A percentile compares a stretch with the other conserved stretches of the same genome.
Evolutionary conservation across 305 asterid species (phyloP).

Genomic region (Rubia balearica): DNA sequence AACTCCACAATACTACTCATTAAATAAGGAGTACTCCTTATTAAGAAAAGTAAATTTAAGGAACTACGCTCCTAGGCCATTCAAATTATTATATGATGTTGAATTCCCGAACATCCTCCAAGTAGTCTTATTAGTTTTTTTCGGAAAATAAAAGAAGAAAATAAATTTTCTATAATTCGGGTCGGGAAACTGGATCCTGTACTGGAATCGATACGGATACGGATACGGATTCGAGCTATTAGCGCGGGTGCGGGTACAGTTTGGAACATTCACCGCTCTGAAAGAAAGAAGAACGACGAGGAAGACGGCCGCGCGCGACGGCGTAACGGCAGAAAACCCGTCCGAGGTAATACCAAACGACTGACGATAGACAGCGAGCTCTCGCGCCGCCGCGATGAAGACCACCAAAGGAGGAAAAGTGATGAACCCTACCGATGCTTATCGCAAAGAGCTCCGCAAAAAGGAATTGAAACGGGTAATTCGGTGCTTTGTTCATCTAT

Average conservation of each 20-base stretch:
- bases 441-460: conserved; percentile 82
- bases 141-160: no score
- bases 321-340: not conserved
- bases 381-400: conserved; percentile 13
- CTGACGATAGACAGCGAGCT: not conserved
- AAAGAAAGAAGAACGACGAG: not conserved
- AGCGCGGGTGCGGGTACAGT: not conserved
- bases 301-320: not conserved
- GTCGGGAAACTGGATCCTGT: no score
- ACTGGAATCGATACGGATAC: not conserved
- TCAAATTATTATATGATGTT: no score
- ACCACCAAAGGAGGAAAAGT: conserved; percentile 98
- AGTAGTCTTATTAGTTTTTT: no score
- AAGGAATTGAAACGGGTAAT: conserved; percentile 86
- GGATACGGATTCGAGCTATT: not conserved
- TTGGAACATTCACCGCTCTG: not conserved
- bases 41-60: no score
- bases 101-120: no score
- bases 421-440: conserved; percentile 99
- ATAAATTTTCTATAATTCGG: no score
- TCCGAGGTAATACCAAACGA: not conserved
- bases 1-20: no score
- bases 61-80: no score
- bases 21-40: no score
- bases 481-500: not conserved